Conservation (phyloP, 495 filamentous ascomycete species). For the Penicillium argentinense region DNA sequence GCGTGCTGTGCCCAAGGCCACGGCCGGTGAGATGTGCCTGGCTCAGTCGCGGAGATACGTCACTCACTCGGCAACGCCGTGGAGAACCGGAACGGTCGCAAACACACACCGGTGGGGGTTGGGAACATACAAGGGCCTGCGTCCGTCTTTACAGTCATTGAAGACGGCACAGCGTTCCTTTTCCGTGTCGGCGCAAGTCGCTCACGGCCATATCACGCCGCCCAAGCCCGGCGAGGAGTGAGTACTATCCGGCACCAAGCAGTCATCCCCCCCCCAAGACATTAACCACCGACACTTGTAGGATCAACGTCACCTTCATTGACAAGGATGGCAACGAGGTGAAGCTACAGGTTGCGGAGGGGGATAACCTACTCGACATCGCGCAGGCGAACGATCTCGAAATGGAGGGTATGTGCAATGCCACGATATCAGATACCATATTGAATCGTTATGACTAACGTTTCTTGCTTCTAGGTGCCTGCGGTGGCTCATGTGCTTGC, state of each 20-base stretch:
- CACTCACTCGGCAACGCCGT: conserved; percentile 24
- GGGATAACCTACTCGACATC: conserved; percentile 91
- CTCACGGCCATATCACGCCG: conserved; percentile 77
- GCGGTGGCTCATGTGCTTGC: conserved; percentile 93
- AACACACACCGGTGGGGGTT: conserved; percentile 12
- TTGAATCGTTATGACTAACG: neutral
- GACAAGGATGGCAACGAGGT: conserved; percentile 83
- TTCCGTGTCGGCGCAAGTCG: conserved; percentile 57
- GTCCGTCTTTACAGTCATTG: conserved; percentile 24
- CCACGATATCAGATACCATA: neutral
- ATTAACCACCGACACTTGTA: conserved; percentile 29
- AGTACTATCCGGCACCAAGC: conserved; percentile 20
- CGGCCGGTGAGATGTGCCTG: conserved; percentile 30
- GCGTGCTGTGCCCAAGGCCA: conserved; percentile 29
- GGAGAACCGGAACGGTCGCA: conserved; percentile 19
- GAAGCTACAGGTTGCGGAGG: conserved; percentile 75
- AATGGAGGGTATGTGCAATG: conserved; percentile 75
- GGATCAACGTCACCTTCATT: conserved; percentile 86
- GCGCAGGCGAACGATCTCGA: conserved; percentile 93
- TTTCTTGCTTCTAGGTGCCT: conserved; percentile 61
- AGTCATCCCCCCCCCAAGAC: neutral
- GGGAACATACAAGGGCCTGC: conserved; percentile 8
- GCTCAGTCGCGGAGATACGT: conserved; percentile 35
- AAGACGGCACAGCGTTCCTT: conserved; percentile 55
- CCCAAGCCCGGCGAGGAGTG: conserved; percentile 96